Evolutionary conservation across 2,329 filamentous ascomycete genomes (phyloP), one percentile per base, ranked within the genome.

Genomic region (Penicillium sp.): DNA sequence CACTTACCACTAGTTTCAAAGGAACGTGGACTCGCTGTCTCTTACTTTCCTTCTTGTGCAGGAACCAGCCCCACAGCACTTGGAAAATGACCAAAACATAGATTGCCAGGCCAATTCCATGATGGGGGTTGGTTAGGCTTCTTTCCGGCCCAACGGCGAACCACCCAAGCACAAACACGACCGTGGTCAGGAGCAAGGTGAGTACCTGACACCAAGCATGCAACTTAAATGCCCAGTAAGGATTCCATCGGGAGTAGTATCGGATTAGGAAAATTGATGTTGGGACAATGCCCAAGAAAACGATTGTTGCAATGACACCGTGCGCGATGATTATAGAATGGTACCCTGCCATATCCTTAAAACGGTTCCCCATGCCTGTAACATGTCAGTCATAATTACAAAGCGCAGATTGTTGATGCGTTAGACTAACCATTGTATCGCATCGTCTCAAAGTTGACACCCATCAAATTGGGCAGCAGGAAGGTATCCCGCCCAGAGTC

Each of bases 281-380:
- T 1, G 85, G 85, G 2, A 87, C 79, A 36, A 87, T 74, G 48
- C 80, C 78, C 39, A 87, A 78, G 69, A 88, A 88, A 21, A 82
- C 82, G 57, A 87, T 81, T 7, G 82, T 80, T 21, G 80, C 85
- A 48, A 87, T 75, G 36, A 86, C 78, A 21, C 82, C 85, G 67
- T 88, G 85, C 5, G 81, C 85, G 53, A 77, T 75, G 60, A 88
- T 82, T 53, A 87, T 74, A 15, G 73, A 73, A 65, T 84, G 81
- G 70, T 88, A 88, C 55, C 82, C 78, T 11, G 77, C 72, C 75
- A 86, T 79, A 56, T 82, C 79, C 61, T 79, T 78, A 70, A 88
- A 88, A 56, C 85, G 81, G 68, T 87, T 87, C 47, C 84, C 85
- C 85, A 88, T 88, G 61, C 85, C 84, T 86, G 49, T 29, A 45